phyloP scores from a whole-genome alignment of 805 yeast genomes.

The Pichia eremophila region DNA sequence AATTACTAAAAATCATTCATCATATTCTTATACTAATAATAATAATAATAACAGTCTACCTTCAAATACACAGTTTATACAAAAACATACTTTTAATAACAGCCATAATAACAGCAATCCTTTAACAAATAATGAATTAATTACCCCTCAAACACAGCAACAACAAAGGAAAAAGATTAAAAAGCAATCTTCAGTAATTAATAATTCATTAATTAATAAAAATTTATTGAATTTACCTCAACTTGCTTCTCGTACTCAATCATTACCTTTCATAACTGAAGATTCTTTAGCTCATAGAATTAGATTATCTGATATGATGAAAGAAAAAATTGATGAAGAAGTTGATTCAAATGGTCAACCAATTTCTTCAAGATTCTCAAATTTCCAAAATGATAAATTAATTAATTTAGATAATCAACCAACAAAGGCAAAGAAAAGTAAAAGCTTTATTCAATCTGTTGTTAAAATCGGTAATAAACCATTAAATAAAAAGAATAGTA shows the following conservation, averaged over 20 bases:
- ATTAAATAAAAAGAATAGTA: not conserved
- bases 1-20: not conserved
- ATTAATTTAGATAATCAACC: constrained; percentile 15
- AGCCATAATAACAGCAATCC: not conserved
- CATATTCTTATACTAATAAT: not conserved
- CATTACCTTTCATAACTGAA: constrained; percentile 25
- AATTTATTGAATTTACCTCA: constrained; percentile 14
- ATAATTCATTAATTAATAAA: not conserved
- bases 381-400: constrained; percentile 17
- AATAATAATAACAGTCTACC: constrained; percentile 10
- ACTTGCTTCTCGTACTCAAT: constrained; percentile 28
- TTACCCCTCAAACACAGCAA: constrained; percentile 1
- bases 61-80: constrained; percentile 3
- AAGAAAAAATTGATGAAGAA: constrained; percentile 7
- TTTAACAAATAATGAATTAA: constrained; percentile 1
- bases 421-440: constrained; percentile 23
- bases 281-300: constrained; percentile 26
- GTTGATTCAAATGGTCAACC: constrained; percentile 20
- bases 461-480: constrained; percentile 22
- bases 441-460: constrained; percentile 23
- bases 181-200: not conserved
- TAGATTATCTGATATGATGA: constrained; percentile 22
- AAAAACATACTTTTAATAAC: too few species aligned
- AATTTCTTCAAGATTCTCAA: constrained; percentile 24
- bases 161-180: not conserved